Percentiles rank a stretch among this genome's conserved stretches.
Evolutionary conservation across 768 basidiomycete genomes (phyloP).

Genomic region (Polyporus arcularius): DNA sequence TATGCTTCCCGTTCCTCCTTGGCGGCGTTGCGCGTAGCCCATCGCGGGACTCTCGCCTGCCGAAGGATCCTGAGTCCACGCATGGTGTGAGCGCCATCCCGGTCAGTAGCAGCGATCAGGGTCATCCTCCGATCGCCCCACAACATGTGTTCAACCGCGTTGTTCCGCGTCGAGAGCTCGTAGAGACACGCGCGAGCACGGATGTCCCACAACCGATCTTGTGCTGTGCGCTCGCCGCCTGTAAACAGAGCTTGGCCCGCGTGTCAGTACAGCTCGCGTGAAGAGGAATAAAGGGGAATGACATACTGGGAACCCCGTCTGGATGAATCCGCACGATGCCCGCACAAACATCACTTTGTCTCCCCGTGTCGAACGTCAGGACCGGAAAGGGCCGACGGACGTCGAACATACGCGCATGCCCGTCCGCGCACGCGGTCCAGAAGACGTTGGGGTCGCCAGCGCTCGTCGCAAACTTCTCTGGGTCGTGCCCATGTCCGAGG

Average conservation of each 20-base stretch:
- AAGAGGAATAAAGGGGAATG: conserved; percentile 5
- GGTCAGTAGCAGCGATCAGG: conserved; percentile 36
- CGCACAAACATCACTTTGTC: conserved; percentile 1
- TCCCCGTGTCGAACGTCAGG: too few relatives aligned
- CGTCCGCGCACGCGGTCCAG: too few relatives aligned
- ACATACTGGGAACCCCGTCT: conserved; percentile 38
- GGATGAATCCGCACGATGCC: conserved; percentile 33
- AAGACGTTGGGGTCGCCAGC: too few relatives aligned
- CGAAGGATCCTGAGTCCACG: conserved; percentile 25
- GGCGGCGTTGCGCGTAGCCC: background rate
- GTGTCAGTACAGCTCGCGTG: background rate
- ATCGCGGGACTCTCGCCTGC: conserved; percentile 17
- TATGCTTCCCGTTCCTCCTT: too few relatives aligned
- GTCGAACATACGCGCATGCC: too few relatives aligned
- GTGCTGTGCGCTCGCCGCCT: conserved; percentile 27
- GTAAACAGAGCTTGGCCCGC: conserved; percentile 30
- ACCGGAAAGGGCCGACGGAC: too few relatives aligned
- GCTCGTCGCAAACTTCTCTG: too few relatives aligned
- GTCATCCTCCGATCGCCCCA: conserved; percentile 32
- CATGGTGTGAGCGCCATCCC: conserved; percentile 24
- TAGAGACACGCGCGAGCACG: conserved; percentile 36
- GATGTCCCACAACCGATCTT: conserved; percentile 43
- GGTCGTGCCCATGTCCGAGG: too few relatives aligned
- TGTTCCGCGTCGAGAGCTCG: conserved; percentile 46
- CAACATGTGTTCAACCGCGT: conserved; percentile 32